A percentile compares a stretch with the other conserved stretches of the same genome.
Evolutionary conservation across 2,329 filamentous ascomycete genomes (phyloP).

Genomic region (Cryphonectria carpinicola): DNA sequence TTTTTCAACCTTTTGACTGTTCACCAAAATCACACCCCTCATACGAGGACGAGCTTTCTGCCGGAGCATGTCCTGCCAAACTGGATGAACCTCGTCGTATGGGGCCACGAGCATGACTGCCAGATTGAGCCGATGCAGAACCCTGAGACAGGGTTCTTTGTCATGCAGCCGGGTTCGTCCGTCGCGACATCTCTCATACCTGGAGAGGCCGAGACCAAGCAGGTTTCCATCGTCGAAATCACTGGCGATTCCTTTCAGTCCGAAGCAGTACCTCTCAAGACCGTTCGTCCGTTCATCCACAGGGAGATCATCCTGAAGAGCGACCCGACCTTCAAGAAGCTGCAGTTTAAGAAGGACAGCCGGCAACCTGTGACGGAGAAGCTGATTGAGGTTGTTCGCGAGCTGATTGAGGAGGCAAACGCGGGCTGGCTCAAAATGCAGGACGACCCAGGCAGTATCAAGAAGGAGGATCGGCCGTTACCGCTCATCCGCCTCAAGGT

Average conservation of each 20-base stretch:
- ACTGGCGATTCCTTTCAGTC: constrained; percentile 81
- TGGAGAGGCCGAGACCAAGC: constrained; percentile 88
- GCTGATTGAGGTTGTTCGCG: constrained; percentile 77
- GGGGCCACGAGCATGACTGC: constrained; percentile 97
- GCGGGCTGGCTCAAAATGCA: constrained; percentile 81
- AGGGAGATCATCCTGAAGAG: constrained; percentile 77
- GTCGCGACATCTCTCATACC: constrained; percentile 90
- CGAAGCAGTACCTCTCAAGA: constrained; percentile 82
- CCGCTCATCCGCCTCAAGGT: constrained; percentile 89
- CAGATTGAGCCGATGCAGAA: constrained; percentile 83
- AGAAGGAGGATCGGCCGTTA: constrained; percentile 68
- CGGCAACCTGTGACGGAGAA: constrained; percentile 77
- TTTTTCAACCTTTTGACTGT: constrained; percentile 97
- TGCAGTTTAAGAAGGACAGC: constrained; percentile 84
- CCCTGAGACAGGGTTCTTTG: constrained; percentile 85
- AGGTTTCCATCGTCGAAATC: constrained; percentile 83
- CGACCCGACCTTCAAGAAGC: constrained; percentile 74
- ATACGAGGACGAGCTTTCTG: constrained; percentile 90
- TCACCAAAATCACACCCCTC: constrained; percentile 93
- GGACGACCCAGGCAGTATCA: constrained; percentile 60
- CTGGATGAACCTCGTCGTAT: constrained; percentile 89
- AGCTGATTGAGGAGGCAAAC: constrained; percentile 85
- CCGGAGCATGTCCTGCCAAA: constrained; percentile 91
- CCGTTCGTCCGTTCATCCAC: constrained; percentile 89
- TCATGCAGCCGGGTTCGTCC: constrained; percentile 97